A percentile compares a stretch with the other conserved stretches of the same genome.
Evolutionary conservation across 2,329 filamentous ascomycete species (phyloP).

Genomic region (Aspergillus sp.): DNA sequence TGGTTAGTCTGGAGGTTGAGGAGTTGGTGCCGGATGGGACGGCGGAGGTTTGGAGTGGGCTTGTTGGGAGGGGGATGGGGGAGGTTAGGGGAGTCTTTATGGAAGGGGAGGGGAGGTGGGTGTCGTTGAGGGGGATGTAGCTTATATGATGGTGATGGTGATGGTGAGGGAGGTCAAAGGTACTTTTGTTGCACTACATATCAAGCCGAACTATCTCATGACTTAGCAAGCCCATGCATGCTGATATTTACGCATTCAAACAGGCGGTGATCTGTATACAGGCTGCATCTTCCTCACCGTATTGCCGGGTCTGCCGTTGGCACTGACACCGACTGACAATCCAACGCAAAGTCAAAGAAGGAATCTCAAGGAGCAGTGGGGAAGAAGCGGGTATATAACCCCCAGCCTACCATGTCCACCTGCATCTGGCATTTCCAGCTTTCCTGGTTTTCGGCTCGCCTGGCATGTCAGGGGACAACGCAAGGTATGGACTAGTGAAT

Average conservation of each 20-base stretch:
- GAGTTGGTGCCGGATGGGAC: slow-evolving; percentile 26
- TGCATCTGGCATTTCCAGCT: background rate
- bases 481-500: background rate
- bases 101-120: background rate
- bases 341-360: too few species aligned
- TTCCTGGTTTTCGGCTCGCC: slow-evolving; percentile 3
- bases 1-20: slow-evolving; percentile 26
- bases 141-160: too few species aligned
- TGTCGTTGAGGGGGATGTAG: background rate
- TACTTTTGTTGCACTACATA: too few species aligned
- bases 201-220: too few species aligned
- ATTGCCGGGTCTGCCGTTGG: background rate
- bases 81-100: background rate
- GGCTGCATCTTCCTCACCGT: background rate
- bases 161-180: background rate
- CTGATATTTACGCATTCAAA: background rate
- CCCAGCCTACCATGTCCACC: background rate
- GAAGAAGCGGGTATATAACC: too few species aligned
- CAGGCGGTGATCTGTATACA: too few species aligned
- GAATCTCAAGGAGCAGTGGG: too few species aligned
- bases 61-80: slow-evolving; percentile 19
- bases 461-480: background rate
- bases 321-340: background rate
- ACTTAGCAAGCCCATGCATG: background rate
- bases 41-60: slow-evolving; percentile 24